Percentiles rank a stretch among this genome's conserved stretches.
Evolutionary conservation across 2,329 filamentous ascomycete genomes (phyloP).

Genomic region (Cercospora nicotianae): DNA sequence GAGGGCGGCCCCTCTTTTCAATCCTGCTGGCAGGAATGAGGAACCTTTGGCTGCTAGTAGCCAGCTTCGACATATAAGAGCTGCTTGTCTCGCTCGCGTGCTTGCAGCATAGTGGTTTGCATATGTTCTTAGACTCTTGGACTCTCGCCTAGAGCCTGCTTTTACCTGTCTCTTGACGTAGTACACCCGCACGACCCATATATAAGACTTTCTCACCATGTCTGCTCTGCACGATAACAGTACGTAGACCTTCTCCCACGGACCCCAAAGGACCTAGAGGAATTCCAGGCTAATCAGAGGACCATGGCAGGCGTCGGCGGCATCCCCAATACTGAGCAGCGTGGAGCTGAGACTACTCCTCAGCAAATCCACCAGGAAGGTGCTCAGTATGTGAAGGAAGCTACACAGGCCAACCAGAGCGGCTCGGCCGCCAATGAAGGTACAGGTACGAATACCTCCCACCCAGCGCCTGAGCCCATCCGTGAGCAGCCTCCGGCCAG

Average conservation of each 20-base stretch:
- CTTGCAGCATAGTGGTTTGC: not conserved
- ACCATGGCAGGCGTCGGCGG: constrained; percentile 10
- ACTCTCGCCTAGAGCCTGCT: constrained; percentile 8
- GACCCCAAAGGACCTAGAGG: not conserved
- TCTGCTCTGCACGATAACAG: constrained; percentile 11
- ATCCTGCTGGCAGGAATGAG: constrained; percentile 2
- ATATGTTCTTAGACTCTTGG: not conserved
- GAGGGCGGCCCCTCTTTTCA: constrained; percentile 4
- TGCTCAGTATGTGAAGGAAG: constrained; percentile 28
- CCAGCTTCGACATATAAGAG: constrained; percentile 11
- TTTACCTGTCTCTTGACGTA: constrained; percentile 8
- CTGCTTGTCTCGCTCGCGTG: constrained; percentile 12
- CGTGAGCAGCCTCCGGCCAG: constrained; percentile 23
- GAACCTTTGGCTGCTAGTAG: constrained; percentile 12
- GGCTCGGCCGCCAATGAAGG: constrained; percentile 7
- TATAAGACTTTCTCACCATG: constrained; percentile 4
- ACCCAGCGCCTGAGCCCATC: constrained; percentile 3
- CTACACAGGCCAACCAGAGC: constrained; percentile 13
- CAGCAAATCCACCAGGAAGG: constrained; percentile 28
- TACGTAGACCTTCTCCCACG: constrained; percentile 2
- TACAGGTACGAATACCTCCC: constrained; percentile 15
- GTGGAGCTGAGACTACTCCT: constrained; percentile 1
- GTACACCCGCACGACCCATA: constrained; percentile 2
- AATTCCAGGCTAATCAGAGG: constrained; percentile 1
- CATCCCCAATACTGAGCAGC: constrained; percentile 7